These are phyloP conservation scores for Henckelia pumila DNA, from an alignment of 257 asterid species.

Conservation along the genomic window DNA sequence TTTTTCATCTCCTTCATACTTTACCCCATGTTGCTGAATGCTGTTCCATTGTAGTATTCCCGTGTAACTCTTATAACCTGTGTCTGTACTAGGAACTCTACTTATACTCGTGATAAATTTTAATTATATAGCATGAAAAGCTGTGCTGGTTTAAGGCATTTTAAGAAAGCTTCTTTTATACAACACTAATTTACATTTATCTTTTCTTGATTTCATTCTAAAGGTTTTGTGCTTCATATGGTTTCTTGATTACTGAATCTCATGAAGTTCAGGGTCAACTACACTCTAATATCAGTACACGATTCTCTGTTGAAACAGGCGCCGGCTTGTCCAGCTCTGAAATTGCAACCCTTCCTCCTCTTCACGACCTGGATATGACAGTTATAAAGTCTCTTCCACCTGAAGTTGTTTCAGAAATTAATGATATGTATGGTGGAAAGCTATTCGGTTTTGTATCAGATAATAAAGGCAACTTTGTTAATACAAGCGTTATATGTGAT, in stretches of 20 bases:
- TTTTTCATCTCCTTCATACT: no score
- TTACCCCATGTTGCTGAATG: no score
- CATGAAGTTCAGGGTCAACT: constrained; percentile 28
- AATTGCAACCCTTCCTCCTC: constrained; percentile 65
- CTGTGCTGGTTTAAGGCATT: constrained; percentile 11
- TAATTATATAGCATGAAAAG: no score
- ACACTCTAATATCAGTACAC: constrained; percentile 24
- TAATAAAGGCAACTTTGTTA: constrained; percentile 39
- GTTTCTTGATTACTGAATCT: constrained; percentile 35
- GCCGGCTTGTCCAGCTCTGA: constrained; percentile 45
- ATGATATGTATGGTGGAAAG: constrained; percentile 79
- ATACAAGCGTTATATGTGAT: constrained; percentile 12
- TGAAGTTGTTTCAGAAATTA: constrained; percentile 76
- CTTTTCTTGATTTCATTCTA: constrained; percentile 6
- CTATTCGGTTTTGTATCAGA: constrained; percentile 52
- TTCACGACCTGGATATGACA: constrained; percentile 74
- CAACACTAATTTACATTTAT: constrained; percentile 8
- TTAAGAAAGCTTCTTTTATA: constrained; percentile 13
- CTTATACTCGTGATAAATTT: no score
- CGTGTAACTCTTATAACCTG: no score
- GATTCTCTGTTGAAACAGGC: constrained; percentile 34
- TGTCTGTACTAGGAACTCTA: no score
- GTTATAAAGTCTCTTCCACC: constrained; percentile 90
- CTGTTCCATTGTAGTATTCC: no score
- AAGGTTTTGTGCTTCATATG: constrained; percentile 26